A percentile compares a stretch with the other conserved stretches of the same genome.
phyloP scores from a whole-genome alignment of 2,329 filamentous ascomycete genomes.

The Reticulascus tulasneorum region DNA sequence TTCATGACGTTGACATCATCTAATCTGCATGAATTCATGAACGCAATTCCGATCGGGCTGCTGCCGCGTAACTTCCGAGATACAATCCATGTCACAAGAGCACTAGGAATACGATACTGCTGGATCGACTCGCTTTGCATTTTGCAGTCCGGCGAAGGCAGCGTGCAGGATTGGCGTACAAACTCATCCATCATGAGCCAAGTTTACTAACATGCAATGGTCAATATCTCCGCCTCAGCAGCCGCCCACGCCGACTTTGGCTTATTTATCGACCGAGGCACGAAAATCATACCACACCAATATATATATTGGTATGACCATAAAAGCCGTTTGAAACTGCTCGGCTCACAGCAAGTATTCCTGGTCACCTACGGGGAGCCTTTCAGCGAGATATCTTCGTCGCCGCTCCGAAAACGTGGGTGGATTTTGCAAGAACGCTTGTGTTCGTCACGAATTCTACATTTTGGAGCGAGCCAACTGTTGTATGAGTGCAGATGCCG shows the following conservation, averaged over 20 bases:
- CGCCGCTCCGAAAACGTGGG: neutral
- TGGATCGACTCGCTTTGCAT: constrained; percentile 18
- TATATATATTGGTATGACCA: too few relatives aligned
- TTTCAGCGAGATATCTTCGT: too few relatives aligned
- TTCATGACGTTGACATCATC: too few relatives aligned
- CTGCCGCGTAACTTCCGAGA: constrained; percentile 5
- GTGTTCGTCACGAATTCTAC: too few relatives aligned
- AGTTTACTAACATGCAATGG: constrained; percentile 6
- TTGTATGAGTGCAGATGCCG: neutral
- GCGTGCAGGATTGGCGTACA: constrained; percentile 11
- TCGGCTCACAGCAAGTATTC: too few relatives aligned
- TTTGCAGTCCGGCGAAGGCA: constrained; percentile 15
- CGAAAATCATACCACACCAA: neutral
- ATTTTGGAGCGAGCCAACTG: constrained; percentile 3
- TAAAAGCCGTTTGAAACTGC: too few relatives aligned
- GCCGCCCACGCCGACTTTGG: neutral
- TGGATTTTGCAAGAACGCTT: constrained; percentile 4
- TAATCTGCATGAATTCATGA: neutral
- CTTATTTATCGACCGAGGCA: neutral
- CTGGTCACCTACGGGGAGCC: too few relatives aligned
- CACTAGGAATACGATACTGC: constrained; percentile 12
- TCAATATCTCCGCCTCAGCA: constrained; percentile 5
- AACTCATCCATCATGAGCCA: constrained; percentile 9
- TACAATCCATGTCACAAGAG: constrained; percentile 7
- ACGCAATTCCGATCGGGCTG: neutral